Percentiles rank a stretch among this genome's conserved stretches.
Evolutionary conservation across 225 moss, liverwort and hornwort species (phyloP).

Genomic region (Climacium dendroides): DNA sequence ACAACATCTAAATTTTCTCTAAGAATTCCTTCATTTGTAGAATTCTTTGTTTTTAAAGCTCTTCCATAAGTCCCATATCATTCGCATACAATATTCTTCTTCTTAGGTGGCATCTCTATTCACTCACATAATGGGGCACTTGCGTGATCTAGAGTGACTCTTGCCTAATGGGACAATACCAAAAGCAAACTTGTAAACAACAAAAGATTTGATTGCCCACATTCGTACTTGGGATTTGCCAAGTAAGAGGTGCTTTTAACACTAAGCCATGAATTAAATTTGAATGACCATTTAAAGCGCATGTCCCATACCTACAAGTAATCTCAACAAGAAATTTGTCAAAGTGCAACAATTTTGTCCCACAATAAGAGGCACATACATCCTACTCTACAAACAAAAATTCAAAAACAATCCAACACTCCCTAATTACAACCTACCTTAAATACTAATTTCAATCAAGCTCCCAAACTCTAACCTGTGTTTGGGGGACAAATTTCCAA

Average conservation of each 20-base stretch:
- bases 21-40: rapidly evolving
- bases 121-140: background rate
- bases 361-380: background rate
- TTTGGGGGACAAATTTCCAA: background rate
- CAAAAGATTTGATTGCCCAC: background rate
- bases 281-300: background rate
- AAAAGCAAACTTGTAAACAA: background rate
- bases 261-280: background rate
- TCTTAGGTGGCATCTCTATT: background rate
- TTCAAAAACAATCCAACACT: background rate
- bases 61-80: background rate
- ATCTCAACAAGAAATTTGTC: background rate
- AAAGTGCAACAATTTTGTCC: background rate
- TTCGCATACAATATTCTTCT: background rate
- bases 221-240: background rate
- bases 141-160: rapidly evolving
- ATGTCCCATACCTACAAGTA: rapidly evolving
- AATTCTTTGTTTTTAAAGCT: background rate
- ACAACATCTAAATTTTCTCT: background rate
- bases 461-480: background rate
- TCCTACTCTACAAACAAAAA: background rate
- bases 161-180: background rate
- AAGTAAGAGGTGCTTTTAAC: background rate
- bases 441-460: background rate
- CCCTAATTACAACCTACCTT: background rate